phyloP scores from a whole-genome alignment of 805 yeast genomes.

The Candida methanosorbosa region DNA sequence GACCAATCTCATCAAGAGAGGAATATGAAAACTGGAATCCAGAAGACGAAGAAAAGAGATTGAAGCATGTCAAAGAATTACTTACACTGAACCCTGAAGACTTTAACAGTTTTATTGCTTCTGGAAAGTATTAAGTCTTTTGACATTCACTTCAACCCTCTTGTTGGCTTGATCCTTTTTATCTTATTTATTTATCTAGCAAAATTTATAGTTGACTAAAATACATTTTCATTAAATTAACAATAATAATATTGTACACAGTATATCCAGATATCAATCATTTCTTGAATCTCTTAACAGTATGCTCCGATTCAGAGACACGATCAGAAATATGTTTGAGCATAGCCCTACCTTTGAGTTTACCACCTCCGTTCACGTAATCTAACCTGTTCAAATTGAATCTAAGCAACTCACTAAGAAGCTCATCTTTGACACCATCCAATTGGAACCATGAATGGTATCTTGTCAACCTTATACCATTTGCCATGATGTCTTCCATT shows the following conservation, averaged over 20 bases:
- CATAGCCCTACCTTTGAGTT: conserved; percentile 24
- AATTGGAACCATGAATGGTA: conserved; percentile 78
- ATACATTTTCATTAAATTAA: no score
- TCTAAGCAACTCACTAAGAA: conserved; percentile 55
- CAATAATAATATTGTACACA: no score
- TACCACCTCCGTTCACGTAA: conserved; percentile 25
- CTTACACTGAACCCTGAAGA: conserved; percentile 8
- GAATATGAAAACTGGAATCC: conserved; percentile 24
- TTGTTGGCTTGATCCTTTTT: no score
- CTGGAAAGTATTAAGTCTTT: no score
- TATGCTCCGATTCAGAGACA: no score
- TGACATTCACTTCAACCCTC: no score
- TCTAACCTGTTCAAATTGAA: conserved; percentile 37
- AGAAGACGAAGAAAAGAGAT: conserved; percentile 14
- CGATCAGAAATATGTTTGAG: conserved; percentile 21
- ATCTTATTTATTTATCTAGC: background rate
- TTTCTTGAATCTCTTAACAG: no score
- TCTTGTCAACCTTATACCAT: conserved; percentile 52
- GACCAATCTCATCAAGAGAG: conserved; percentile 36
- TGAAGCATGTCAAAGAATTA: conserved; percentile 9
- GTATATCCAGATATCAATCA: no score
- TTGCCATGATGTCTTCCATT: conserved; percentile 53
- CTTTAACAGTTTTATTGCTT: no score
- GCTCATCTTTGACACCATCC: conserved; percentile 65
- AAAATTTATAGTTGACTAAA: background rate